Percentiles rank a stretch among this genome's conserved stretches.
phyloP scores from a whole-genome alignment of 164 flowering plant species.

The Vitis vinifera region ASM3070453v1 NC_081821.1:1663001-1663500 shows the following conservation, averaged over 20 bases:
- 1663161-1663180: constrained; percentile 98
- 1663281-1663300: background rate
- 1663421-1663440: no score
- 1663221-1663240: background rate
- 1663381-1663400: no score
- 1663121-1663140: constrained; percentile 88
- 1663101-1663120: constrained; percentile 94
- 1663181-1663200: constrained; percentile 95
- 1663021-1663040: background rate
- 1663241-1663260: background rate
- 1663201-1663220: constrained; percentile 53
- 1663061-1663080: constrained; percentile 46
- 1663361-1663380: no score
- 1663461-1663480: no score
- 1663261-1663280: background rate
- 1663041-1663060: background rate
- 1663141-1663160: constrained; percentile 88
- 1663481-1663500: no score
- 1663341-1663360: no score
- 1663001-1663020: background rate
- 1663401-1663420: no score
- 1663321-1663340: no score
- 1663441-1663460: no score
- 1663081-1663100: constrained; percentile 90
- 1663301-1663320: background rate